Percentiles rank a stretch among this genome's conserved stretches.
phyloP scores from a whole-genome alignment of 371 early-diverging fungal genomes.

The Mucor piriformis region DNA sequence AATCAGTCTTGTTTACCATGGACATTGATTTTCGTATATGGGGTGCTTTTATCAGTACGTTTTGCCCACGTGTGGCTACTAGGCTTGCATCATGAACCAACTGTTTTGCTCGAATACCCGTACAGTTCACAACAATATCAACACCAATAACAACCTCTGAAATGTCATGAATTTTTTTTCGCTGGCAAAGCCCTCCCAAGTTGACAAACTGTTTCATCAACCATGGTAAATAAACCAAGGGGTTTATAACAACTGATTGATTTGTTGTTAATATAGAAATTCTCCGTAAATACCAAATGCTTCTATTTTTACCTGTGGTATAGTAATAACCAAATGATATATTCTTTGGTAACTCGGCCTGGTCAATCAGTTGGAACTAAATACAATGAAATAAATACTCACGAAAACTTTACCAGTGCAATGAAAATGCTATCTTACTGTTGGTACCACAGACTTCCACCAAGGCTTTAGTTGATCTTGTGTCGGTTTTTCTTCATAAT shows the following conservation, averaged over 20 bases:
- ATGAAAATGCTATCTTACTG: too few relatives aligned
- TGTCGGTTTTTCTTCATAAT: conserved; percentile 39
- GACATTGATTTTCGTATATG: conserved; percentile 60
- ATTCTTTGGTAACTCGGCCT: conserved; percentile 47
- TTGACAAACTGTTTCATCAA: conserved; percentile 53
- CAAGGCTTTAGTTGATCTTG: conserved; percentile 48
- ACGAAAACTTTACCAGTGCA: neutral
- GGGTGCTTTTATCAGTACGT: conserved; percentile 63
- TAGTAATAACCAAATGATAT: conserved; percentile 51
- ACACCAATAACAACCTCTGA: conserved; percentile 42
- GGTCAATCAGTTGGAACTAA: conserved; percentile 36
- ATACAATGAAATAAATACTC: neutral
- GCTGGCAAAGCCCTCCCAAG: conserved; percentile 58
- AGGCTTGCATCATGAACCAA: conserved; percentile 65
- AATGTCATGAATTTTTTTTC: conserved; percentile 43
- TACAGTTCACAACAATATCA: conserved; percentile 71
- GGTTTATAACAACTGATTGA: conserved; percentile 48
- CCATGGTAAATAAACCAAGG: conserved; percentile 65
- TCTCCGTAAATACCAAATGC: neutral
- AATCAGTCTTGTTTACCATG: conserved; percentile 26
- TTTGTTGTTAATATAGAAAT: neutral
- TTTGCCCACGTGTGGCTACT: conserved; percentile 72
- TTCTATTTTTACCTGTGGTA: conserved; percentile 42
- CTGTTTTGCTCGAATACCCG: conserved; percentile 60
- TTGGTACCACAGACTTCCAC: conserved; percentile 53